These are phyloP conservation scores for Cicer cuneatum DNA, from an alignment of 306 rosid genomes.

Conservation along the genomic window DNA sequence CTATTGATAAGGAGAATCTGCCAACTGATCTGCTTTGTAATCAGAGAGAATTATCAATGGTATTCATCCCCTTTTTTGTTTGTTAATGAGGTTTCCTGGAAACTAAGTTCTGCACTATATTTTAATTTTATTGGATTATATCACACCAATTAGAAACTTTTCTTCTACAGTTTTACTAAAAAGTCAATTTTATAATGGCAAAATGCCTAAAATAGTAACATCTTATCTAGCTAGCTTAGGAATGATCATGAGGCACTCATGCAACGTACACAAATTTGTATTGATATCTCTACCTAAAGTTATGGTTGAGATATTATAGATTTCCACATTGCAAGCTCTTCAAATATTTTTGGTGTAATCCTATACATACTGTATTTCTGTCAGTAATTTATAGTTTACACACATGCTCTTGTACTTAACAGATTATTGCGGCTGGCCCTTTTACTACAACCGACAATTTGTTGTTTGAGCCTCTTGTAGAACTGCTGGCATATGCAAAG, in stretches of 20 bases:
- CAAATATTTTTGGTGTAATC: constrained; percentile 20
- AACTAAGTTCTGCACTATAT: constrained; percentile 14
- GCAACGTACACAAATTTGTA: constrained; percentile 12
- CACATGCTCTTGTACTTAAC: constrained; percentile 43
- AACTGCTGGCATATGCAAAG: constrained; percentile 83
- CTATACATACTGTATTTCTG: constrained; percentile 19
- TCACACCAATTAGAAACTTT: constrained; percentile 4
- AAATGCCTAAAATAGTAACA: constrained; percentile 12
- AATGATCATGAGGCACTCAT: constrained; percentile 11
- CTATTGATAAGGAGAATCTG: constrained; percentile 65
- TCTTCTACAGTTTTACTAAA: constrained; percentile 25
- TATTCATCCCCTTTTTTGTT: constrained; percentile 39
- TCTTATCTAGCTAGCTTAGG: constrained; percentile 32
- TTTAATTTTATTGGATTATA: constrained; percentile 13
- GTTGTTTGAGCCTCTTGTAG: constrained; percentile 83
- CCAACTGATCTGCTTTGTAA: constrained; percentile 47
- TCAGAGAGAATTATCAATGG: constrained; percentile 74
- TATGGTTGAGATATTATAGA: constrained; percentile 20
- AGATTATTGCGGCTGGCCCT: constrained; percentile 95
- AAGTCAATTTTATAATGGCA: background rate
- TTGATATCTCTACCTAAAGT: background rate
- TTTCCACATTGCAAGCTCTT: background rate
- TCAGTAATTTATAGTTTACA: constrained; percentile 22
- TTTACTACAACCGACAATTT: constrained; percentile 89
- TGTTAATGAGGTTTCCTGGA: constrained; percentile 29